phyloP scores from a whole-genome alignment of 495 filamentous ascomycete species.

The Aspergillus avenaceus region DNA sequence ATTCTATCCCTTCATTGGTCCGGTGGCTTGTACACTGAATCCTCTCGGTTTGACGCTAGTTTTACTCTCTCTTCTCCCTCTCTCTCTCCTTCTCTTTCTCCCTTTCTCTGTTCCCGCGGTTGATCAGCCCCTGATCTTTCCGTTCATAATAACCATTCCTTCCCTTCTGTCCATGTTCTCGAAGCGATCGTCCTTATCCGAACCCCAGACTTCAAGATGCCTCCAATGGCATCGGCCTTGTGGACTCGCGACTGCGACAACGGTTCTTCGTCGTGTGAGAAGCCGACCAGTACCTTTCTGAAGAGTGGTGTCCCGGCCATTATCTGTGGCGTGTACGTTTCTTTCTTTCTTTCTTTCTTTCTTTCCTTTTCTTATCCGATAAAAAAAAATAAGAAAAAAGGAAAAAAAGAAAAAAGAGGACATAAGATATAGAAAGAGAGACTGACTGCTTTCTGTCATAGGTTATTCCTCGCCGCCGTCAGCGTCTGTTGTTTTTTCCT shows the following conservation, averaged over 20 bases:
- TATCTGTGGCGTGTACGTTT: constrained; percentile 14
- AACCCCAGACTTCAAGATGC: not conserved
- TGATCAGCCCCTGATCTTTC: constrained; percentile 1
- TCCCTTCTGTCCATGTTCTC: not conserved
- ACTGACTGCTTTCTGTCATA: not conserved
- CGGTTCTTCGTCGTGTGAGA: not conserved
- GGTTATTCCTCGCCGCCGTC: constrained; percentile 6
- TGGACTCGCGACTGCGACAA: constrained; percentile 4
- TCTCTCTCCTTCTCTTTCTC: not conserved
- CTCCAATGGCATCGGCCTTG: constrained; percentile 1
- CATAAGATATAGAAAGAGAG: not conserved
- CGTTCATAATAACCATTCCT: too few species aligned
- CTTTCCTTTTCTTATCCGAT: too few species aligned
- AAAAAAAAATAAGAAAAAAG: too few species aligned
- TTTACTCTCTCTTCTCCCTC: not conserved
- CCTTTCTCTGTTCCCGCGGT: not conserved
- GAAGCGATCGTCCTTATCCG: not conserved
- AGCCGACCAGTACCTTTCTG: constrained; percentile 11
- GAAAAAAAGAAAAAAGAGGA: too few species aligned
- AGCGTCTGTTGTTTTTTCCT: constrained; percentile 10
- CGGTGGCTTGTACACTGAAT: too few species aligned
- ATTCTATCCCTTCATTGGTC: too few species aligned
- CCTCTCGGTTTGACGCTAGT: not conserved
- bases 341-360: not conserved
- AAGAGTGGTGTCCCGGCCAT: constrained; percentile 16